Base-by-base conservation (phyloP, 495 filamentous ascomycete species). In the Collariella sp. region DNA sequence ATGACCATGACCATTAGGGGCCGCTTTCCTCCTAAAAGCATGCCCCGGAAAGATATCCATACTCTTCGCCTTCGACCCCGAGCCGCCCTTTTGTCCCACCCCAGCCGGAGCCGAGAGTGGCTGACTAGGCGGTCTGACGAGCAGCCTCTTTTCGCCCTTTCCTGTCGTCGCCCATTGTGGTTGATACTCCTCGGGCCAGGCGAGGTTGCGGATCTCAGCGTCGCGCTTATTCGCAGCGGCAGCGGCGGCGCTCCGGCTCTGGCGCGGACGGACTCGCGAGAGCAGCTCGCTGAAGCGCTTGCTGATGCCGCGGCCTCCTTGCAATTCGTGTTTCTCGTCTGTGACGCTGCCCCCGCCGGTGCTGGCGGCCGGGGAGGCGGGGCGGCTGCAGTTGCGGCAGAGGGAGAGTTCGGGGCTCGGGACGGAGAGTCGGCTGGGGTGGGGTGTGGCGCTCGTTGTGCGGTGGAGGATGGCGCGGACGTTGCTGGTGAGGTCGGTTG, bases 311-410 rank as follows among this genome's bases (percentile, higher is more conserved):
- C 23, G 26, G 29, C 34, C 35, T 3, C 9, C 43, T 2, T 11
- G 50, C 13, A 12, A 20, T 20, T 24, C 20, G n/a, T 4, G 33
- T 5, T 10, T 44, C n/a, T 56, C 52, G 29, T 46, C 24, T 15
- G 45, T 20, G 12, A 13, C 23, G 20, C 24, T 40, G 20, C 9
- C 4, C 24, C 23, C 50, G 36, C 22, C 31, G n/a, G 26, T 22
- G 40, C 19, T 35, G 18, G 29, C 1, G 3, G 57, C 46, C 20
- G 63, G 63, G 10, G 54, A 60, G 13, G 58, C 35, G 7, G 52
- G 52, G 2, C 63, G 41, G 50, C 54, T 56, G 50, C 65, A 66
- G 23, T 60, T 51, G 35, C 41, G 60, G 41, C 65, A 67, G 13
- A 58, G 18, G 16, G 52, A 29, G n/a, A 52, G 41, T 10, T 58